Base-by-base conservation (phyloP, 257 asterid species). In the Nicotiana otophora region DNA sequence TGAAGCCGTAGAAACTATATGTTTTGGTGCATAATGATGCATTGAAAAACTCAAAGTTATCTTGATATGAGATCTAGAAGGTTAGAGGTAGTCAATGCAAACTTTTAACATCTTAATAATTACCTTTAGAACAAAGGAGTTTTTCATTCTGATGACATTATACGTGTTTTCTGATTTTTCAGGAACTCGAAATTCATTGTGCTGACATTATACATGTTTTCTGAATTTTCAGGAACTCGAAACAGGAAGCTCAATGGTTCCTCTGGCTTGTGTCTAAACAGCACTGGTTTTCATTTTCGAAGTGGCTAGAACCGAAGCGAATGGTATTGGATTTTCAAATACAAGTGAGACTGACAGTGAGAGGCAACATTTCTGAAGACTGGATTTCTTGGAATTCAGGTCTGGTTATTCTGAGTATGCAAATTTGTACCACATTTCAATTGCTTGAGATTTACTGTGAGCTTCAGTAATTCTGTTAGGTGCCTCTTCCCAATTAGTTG, bases 151-250 rank as follows among this genome's bases (percentile, higher is more conserved):
- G 5, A 39, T 68, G 19, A n/a, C 10, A 9, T 19, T 10, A 10
- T 46, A 10, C 5, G 77, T 69, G 19, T 11, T n/a, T 39, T 70
- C 23, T 70, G 78, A 63, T 51, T 26, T 65, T 19, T 81, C 83
- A 81, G 65, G 76, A 65, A 30, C 83, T 65, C 8, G 34, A 65
- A 5, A 64, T 23, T 23, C 26, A 23, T 23, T 23, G 1, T 23
- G 26, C 26, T 23, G 26, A 23, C 26, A 23, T 23, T 23, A 26
- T 70, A 34, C 14, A 6, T 17, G 17, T 36, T 17, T 54, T 39
- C 23, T 70, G 78, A 63, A 65, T 26, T 65, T 19, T 81, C 83
- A 81, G 65, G 76, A 65, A 30, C 83, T 65, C 8, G 34, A 65
- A 5, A 64, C 76, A 26, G 83, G 36, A 42, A 80, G 83, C 58